Evolutionary conservation across 192 early-diverging fungal species (phyloP).

Genomic region (Chytriomyces confervae): DNA sequence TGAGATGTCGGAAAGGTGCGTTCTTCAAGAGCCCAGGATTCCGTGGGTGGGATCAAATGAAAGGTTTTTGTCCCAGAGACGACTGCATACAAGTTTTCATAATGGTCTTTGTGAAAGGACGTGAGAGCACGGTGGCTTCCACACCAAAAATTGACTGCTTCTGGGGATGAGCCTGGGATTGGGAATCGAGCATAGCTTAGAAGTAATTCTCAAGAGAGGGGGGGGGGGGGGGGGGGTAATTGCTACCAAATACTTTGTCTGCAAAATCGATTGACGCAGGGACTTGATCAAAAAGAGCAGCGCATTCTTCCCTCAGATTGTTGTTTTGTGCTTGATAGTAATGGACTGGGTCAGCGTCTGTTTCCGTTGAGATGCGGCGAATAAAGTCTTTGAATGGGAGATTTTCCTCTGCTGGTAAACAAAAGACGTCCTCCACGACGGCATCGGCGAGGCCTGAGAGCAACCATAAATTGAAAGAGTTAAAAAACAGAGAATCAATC

Average conservation of each 20-base stretch:
- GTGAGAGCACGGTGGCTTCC: conserved; percentile 44
- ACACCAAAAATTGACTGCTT: conserved; percentile 65
- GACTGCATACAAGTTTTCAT: conserved; percentile 63
- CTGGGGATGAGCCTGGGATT: conserved; percentile 29
- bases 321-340: conserved; percentile 59
- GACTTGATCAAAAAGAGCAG: conserved; percentile 40
- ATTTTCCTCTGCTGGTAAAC: conserved; percentile 47
- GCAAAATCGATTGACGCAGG: conserved; percentile 47
- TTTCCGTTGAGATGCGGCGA: conserved; percentile 23
- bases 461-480: background rate
- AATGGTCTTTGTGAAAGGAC: conserved; percentile 61
- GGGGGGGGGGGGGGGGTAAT: too few relatives aligned
- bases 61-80: conserved; percentile 55
- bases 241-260: conserved; percentile 44
- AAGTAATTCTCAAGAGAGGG: background rate
- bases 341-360: conserved; percentile 24
- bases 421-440: conserved; percentile 48
- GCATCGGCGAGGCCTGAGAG: conserved; percentile 50
- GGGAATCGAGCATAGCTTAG: background rate
- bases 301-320: conserved; percentile 46
- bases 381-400: conserved; percentile 44
- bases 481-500: too few relatives aligned
- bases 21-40: conserved; percentile 40
- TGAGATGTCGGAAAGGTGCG: conserved; percentile 32
- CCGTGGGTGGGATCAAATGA: conserved; percentile 49